These are phyloP conservation scores for Camelina sativa DNA, from an alignment of 345 rosid species.

Conservation along the genomic window DNA sequence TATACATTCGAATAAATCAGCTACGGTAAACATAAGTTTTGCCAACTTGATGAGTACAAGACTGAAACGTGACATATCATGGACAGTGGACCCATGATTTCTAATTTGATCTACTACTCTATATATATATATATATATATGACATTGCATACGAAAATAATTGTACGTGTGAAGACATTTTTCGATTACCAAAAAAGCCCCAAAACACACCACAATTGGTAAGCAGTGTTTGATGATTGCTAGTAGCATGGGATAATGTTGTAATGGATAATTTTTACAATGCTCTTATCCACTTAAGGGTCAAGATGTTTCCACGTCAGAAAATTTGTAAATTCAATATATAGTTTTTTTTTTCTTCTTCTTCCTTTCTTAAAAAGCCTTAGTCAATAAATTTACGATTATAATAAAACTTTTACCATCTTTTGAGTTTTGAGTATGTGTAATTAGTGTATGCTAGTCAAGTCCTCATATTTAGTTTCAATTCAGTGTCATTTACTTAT, in stretches of 20 bases:
- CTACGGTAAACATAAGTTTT: constrained; percentile 3
- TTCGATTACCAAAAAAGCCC: constrained; percentile 18
- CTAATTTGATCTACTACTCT: not conserved
- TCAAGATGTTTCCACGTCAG: constrained; percentile 40
- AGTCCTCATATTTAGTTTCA: no score
- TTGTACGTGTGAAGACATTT: constrained; percentile 10
- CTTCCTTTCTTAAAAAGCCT: not conserved
- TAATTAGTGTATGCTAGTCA: not conserved
- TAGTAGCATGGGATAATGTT: constrained; percentile 33
- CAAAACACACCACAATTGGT: constrained; percentile 16
- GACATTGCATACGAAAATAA: constrained; percentile 11
- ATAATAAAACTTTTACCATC: not conserved
- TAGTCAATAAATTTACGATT: not conserved
- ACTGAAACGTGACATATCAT: constrained; percentile 23
- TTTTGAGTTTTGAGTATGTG: not conserved
- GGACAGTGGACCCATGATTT: constrained; percentile 31
- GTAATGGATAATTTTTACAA: constrained; percentile 29
- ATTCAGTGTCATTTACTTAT: no score
- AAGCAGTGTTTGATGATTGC: constrained; percentile 11
- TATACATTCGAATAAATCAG: not conserved
- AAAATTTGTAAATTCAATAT: not conserved
- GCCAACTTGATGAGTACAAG: constrained; percentile 26
- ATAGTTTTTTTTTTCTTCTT: not conserved
- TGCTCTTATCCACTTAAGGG: constrained; percentile 29
- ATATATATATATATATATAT: not conserved